Evolutionary conservation across 2,329 filamentous ascomycete genomes (phyloP).

Genomic region (Ceratocystis cubensis): DNA sequence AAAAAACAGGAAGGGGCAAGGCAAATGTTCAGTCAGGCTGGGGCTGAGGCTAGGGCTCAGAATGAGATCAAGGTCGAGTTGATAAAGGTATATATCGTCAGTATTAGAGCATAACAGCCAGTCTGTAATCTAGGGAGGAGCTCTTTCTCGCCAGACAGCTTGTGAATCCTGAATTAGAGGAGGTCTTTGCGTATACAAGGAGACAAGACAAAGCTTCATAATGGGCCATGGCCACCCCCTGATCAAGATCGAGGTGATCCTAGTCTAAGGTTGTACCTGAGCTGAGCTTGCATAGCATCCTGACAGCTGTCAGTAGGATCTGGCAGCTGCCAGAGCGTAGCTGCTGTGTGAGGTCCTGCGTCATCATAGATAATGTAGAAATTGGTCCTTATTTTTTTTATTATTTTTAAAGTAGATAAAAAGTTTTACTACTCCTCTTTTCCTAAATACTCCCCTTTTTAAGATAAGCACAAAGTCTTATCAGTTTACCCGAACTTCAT

Average conservation of each 20-base stretch:
- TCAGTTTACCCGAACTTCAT: no score
- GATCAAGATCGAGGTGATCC: background rate
- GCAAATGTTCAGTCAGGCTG: background rate
- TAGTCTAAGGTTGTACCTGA: background rate
- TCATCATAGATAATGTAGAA: background rate
- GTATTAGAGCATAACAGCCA: no score
- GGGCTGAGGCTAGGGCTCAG: background rate
- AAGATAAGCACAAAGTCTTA: no score
- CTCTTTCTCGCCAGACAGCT: background rate
- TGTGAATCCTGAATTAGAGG: background rate
- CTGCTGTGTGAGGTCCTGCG: background rate
- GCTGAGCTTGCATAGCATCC: background rate
- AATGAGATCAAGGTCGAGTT: no score
- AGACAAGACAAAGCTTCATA: background rate
- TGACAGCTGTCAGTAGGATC: background rate
- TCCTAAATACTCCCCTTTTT: no score
- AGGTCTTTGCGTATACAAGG: background rate
- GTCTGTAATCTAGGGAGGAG: no score
- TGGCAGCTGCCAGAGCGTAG: background rate
- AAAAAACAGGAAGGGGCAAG: background rate
- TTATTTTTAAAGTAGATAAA: no score
- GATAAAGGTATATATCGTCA: no score
- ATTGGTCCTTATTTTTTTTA: no score
- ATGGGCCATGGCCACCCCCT: conserved; percentile 2
- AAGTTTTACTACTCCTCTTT: no score